Base-by-base conservation (phyloP, 805 yeast genomes). In the Lipomyces yamadae region DNA sequence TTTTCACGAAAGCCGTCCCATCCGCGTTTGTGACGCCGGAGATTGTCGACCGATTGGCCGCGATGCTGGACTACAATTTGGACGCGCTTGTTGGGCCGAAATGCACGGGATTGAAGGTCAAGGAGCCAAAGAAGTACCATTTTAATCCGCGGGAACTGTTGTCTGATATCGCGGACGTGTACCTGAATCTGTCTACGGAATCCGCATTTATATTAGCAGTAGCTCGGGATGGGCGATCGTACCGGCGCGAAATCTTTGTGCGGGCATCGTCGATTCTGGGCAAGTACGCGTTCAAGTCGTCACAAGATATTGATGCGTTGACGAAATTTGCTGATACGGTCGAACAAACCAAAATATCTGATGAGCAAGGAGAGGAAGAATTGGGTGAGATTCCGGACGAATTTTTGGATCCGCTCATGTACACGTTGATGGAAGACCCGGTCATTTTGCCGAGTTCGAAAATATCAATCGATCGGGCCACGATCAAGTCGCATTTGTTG, bases 371-470 rank as follows among this genome's bases (percentile, higher is more conserved):
- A 13, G 94, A 90, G 67, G 75, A 86, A 69, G 97, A 92, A 75
- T 82, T 91, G 72, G 98, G 97, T 33, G 99, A 95, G 62, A 85
- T 91, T 18, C 99, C 99, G 0, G 99, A 95, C 76, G 98, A 95
- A 77, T 95, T 88, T 76, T 84, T 95, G 72, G 99, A 95, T 81
- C 99, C 99, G 13, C 84, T 95, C 73, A 94, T 95, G 98, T 95
- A 83, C 77, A 91, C 97, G 0, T 76, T 95, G 59, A 95, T 95
- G 99, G 90, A 88, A 72, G 96, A 95, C 76, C 99, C 99, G 0
- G 99, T 95, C 3, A 88, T 85, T n/a, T 82, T 95, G 73, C 99
- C 99, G 7, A 82, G 90, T 7, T 91, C 97, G 0, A 89, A 86
- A 70, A 86, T 93, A 24, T 86, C 88, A 59, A 91, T 95, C 73